phyloP scores from a whole-genome alignment of 805 yeast genomes.

The Zygoascus biomembranicola region DNA sequence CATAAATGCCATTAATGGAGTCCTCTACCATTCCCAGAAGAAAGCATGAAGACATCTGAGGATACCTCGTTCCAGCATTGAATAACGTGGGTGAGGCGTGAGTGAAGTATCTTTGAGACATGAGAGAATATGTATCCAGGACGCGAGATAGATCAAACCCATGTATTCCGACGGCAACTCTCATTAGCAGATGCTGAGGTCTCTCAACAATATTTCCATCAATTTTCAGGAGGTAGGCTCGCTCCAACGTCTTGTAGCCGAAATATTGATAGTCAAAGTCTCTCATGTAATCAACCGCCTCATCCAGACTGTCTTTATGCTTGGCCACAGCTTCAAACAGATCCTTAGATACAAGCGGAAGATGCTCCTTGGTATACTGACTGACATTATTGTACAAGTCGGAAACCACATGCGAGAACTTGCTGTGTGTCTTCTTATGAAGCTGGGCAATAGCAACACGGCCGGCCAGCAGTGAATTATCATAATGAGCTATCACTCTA shows the following conservation, averaged over 20 bases:
- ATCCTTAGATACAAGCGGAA: conserved; percentile 65
- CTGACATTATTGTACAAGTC: conserved; percentile 71
- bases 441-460: conserved; percentile 90
- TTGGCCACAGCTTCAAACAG: conserved; percentile 55
- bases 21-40: conserved; percentile 86
- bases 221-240: conserved; percentile 68
- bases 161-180: conserved; percentile 91
- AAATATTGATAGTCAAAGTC: conserved; percentile 76
- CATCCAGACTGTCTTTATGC: conserved; percentile 58
- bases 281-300: conserved; percentile 66
- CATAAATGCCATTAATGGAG: conserved; percentile 91
- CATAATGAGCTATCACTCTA: conserved; percentile 98
- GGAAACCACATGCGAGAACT: conserved; percentile 67
- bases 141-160: conserved; percentile 56
- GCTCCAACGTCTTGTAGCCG: conserved; percentile 86
- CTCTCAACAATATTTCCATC: conserved; percentile 72
- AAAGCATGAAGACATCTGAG: conserved; percentile 88
- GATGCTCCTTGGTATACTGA: conserved; percentile 63
- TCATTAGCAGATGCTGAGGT: conserved; percentile 82
- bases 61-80: conserved; percentile 83
- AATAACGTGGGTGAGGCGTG: conserved; percentile 95
- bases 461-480: conserved; percentile 90
- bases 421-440: conserved; percentile 89
- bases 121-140: conserved; percentile 73
- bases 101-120: conserved; percentile 81